Conservation (phyloP, 1,284 basidiomycete genomes). For the Agaricales sp. region DNA sequence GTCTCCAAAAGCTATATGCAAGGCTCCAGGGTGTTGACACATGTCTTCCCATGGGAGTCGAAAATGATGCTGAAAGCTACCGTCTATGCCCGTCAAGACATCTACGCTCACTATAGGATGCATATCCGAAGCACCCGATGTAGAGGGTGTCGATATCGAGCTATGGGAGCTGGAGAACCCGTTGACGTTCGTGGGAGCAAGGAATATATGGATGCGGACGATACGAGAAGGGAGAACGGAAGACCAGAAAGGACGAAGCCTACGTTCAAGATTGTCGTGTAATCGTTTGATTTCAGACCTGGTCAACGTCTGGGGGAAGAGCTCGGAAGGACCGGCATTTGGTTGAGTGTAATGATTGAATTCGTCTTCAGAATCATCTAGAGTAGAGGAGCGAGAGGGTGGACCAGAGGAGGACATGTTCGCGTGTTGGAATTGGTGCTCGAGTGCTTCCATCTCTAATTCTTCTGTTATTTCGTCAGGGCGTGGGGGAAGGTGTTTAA, state of each 20-base stretch:
- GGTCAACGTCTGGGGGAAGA: conserved; percentile 7
- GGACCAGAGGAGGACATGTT: conserved; percentile 11
- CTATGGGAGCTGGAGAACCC: conserved; percentile 9
- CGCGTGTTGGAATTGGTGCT: conserved; percentile 28
- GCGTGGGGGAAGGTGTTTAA: conserved; percentile 41
- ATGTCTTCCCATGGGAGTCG: conserved; percentile 59
- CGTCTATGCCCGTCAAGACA: conserved; percentile 51
- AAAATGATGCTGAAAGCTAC: conserved; percentile 59
- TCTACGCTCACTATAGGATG: conserved; percentile 38
- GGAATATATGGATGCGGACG: conserved; percentile 43
- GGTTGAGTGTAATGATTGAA: conserved; percentile 12
- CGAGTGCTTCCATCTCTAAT: conserved; percentile 40
- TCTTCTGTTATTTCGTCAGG: conserved; percentile 53
- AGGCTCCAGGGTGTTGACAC: conserved; percentile 44
- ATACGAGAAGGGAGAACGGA: conserved; percentile 50
- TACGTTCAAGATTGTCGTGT: conserved; percentile 64
- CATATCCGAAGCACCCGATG: conserved; percentile 15
- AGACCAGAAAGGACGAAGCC: conserved; percentile 73
- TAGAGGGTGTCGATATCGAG: conserved; percentile 13
- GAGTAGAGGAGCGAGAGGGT: conserved; percentile 10
- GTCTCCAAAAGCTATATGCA: conserved; percentile 51
- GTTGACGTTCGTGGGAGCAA: conserved; percentile 20
- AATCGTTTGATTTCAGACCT: conserved; percentile 37
- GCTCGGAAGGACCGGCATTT: conserved; percentile 3
- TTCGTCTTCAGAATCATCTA: too few relatives aligned